Conservation (phyloP, 2,329 filamentous ascomycete species). For the Akanthomyces uredinophilus region DNA sequence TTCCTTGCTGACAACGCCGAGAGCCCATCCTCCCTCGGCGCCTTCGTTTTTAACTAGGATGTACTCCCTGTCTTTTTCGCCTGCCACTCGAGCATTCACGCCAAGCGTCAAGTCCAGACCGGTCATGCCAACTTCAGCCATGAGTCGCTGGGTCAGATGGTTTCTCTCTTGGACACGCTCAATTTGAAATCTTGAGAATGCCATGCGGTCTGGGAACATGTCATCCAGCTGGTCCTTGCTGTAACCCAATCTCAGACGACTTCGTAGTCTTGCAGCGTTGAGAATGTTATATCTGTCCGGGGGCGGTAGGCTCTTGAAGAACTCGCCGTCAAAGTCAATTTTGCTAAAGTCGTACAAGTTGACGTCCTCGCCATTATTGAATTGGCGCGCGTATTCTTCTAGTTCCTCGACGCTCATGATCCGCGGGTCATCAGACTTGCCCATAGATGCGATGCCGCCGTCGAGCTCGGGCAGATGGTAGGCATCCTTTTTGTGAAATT, state of each 20-base stretch:
- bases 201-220: conserved; percentile 98
- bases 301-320: conserved; percentile 86
- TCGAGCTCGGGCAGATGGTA: conserved; percentile 91
- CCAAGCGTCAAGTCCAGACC: conserved; percentile 66
- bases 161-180: conserved; percentile 90
- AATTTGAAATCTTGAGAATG: conserved; percentile 93
- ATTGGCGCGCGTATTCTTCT: conserved; percentile 89
- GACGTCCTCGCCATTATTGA: conserved; percentile 87
- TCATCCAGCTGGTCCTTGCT: conserved; percentile 92
- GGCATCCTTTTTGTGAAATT: conserved; percentile 86
- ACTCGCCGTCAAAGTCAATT: conserved; percentile 94
- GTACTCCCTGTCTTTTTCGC: conserved; percentile 89
- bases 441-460: conserved; percentile 76
- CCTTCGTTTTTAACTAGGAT: conserved; percentile 94
- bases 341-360: conserved; percentile 94
- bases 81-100: conserved; percentile 63
- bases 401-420: conserved; percentile 96
- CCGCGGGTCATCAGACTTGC: conserved; percentile 81
- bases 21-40: conserved; percentile 90
- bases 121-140: conserved; percentile 90
- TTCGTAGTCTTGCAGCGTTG: conserved; percentile 85
- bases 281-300: conserved; percentile 95
- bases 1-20: conserved; percentile 85
- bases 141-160: conserved; percentile 86
- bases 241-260: conserved; percentile 87